Evolutionary conservation across 441 rosid species (phyloP), one percentile per base, ranked within the genome.

Genomic region (Corymbia citriodora): DNA sequence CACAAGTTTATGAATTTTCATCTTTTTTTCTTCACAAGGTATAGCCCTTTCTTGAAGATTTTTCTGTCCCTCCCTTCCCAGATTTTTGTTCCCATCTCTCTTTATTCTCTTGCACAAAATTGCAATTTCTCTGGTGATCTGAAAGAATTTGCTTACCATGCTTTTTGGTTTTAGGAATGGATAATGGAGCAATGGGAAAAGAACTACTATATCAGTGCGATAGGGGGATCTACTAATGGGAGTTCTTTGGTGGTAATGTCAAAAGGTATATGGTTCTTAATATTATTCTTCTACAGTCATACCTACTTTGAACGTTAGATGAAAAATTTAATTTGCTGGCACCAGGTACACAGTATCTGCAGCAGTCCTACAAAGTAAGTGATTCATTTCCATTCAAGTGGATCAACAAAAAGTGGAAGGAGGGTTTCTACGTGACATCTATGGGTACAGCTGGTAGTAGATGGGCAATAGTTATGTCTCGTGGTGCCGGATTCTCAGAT

Each of bases 391-490:
- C 98, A 55, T 97, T 90, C 88, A 96, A 95, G 91, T 96, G 98
- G 99, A 98, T 98, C 90, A 96, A 96, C 92, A 98, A 97, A 93
- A 98, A 97, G 90, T 98, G 99, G 99, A 96, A 93, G 91, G 99
- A 97, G 93, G 99, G 97, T 27, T 97, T 96, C 90, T 93, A 94
- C 90, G 99, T 98, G 88, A 98, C 99, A 82, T 93, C 98, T 31
- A 98, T 97, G 99, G 98, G 99, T 90, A 96, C 99, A 91, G 94
- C 99, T 89, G 99, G 99, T 88, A 95, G 95, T 93, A 93, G 96
- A 95, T 98, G 99, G 99, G 99, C 97, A 55, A 95, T 98, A 88
- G 98, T 98, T 55, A 98, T 98, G 99, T 96, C 99, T 55, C 98
- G 98, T 48, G 99, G 98, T 87, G 97, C 97, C 33, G 94, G 94